These are phyloP conservation scores for Daphne laureola DNA, from an alignment of 441 rosid genomes.

Conservation along the genomic window DNA sequence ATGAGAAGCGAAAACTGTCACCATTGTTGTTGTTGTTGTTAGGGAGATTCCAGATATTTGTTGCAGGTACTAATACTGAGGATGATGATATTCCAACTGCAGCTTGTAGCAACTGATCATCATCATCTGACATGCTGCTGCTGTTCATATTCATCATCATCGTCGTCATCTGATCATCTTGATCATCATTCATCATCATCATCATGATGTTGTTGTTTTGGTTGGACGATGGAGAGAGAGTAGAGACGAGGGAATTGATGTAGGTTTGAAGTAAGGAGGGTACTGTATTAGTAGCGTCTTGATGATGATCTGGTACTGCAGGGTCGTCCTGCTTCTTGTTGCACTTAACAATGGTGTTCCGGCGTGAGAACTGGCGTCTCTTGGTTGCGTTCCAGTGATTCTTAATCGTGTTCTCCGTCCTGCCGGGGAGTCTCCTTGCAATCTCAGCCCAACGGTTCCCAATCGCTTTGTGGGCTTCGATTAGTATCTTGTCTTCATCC, in stretches of 20 bases:
- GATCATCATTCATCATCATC: neutral
- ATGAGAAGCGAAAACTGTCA: no score
- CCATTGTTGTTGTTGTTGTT: no score
- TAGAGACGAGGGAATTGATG: constrained; percentile 38
- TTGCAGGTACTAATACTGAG: no score
- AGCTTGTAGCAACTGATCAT: neutral
- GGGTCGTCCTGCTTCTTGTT: constrained; percentile 16
- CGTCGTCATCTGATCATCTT: neutral
- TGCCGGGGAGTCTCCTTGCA: constrained; percentile 51
- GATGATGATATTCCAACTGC: neutral
- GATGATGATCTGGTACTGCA: no score
- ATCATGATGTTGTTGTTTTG: neutral
- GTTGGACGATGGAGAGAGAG: neutral
- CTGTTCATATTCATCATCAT: no score
- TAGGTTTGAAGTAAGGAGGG: constrained; percentile 37
- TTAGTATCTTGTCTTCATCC: constrained; percentile 56
- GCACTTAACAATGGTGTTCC: constrained; percentile 14
- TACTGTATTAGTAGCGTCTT: neutral
- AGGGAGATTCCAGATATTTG: no score
- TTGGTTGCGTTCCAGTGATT: constrained; percentile 92
- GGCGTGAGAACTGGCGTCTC: constrained; percentile 46
- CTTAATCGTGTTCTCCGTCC: constrained; percentile 71
- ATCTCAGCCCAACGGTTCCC: constrained; percentile 88
- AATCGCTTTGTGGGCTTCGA: constrained; percentile 47
- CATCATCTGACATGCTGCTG: neutral